A percentile compares a stretch with the other conserved stretches of the same genome.
Conservation (phyloP, 768 basidiomycete species). For the Lentinula lateritia region DNA sequence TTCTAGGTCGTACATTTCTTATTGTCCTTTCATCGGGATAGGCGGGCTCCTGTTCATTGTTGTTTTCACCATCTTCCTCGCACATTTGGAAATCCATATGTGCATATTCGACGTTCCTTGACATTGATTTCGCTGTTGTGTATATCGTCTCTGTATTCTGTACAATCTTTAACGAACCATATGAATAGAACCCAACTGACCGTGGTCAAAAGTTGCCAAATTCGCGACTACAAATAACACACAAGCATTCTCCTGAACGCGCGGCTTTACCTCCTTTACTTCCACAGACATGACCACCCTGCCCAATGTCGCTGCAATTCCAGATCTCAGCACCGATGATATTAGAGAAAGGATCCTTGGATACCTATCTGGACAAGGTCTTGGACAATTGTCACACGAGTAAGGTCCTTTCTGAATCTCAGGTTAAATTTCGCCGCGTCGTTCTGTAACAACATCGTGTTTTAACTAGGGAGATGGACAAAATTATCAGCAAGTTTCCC, state of each 20-base stretch:
- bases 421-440: neutral
- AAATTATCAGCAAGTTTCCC: conserved; percentile 42
- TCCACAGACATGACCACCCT: neutral
- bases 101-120: neutral
- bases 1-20: conserved; percentile 38
- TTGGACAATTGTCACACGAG: neutral
- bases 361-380: neutral
- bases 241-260: too few relatives aligned
- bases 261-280: neutral
- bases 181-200: neutral
- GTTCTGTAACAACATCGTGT: neutral
- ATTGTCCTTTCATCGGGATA: conserved; percentile 18
- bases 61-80: neutral
- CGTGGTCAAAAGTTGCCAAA: neutral
- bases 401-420: neutral
- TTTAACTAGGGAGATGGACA: conserved; percentile 27
- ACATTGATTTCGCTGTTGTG: conserved; percentile 16
- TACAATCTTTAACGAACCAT: neutral
- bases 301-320: neutral
- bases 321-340: neutral
- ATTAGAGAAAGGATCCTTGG: conserved; percentile 5
- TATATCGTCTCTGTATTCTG: conserved; percentile 15
- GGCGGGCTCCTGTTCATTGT: conserved; percentile 11
- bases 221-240: neutral
- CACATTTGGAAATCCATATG: neutral